These are phyloP conservation scores for Spinacia oleracea DNA, from an alignment of 179 eudicot genomes.

Conservation along the genomic window DNA sequence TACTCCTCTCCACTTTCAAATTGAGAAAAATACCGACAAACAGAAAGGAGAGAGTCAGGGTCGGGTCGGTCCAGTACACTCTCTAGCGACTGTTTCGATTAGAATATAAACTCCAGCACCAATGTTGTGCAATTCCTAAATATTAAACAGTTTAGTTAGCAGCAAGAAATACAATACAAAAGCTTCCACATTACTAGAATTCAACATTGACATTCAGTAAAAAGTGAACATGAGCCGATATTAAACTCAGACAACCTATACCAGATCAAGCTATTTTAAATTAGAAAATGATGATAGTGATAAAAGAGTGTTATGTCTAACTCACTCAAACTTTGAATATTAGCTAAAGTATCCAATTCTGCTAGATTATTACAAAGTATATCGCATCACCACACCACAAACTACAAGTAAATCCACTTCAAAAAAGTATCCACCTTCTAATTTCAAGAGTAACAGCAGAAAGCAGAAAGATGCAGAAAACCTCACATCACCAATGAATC, in stretches of 20 bases:
- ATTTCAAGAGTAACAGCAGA: too few species aligned
- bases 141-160: conserved; percentile 3
- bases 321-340: not conserved
- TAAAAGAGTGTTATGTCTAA: not conserved
- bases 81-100: conserved; percentile 90
- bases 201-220: not conserved
- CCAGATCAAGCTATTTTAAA: not conserved
- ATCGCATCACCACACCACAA: too few species aligned
- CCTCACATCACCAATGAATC: too few species aligned
- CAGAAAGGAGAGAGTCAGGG: conserved; percentile 77
- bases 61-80: conserved; percentile 85
- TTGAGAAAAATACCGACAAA: conserved; percentile 89
- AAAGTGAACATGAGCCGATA: not conserved
- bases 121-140: conserved; percentile 81
- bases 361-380: too few species aligned
- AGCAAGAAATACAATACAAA: not conserved
- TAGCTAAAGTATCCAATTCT: not conserved
- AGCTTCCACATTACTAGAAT: not conserved
- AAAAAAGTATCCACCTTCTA: too few species aligned
- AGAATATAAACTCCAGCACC: conserved; percentile 98
- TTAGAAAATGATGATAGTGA: not conserved
- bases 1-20: too few species aligned
- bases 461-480: too few species aligned
- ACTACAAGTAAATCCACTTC: too few species aligned
- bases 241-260: not conserved